A percentile compares a stretch with the other conserved stretches of the same genome.
Evolutionary conservation across 1,284 basidiomycete genomes (phyloP).

Genomic region (Volvariella surrecta): DNA sequence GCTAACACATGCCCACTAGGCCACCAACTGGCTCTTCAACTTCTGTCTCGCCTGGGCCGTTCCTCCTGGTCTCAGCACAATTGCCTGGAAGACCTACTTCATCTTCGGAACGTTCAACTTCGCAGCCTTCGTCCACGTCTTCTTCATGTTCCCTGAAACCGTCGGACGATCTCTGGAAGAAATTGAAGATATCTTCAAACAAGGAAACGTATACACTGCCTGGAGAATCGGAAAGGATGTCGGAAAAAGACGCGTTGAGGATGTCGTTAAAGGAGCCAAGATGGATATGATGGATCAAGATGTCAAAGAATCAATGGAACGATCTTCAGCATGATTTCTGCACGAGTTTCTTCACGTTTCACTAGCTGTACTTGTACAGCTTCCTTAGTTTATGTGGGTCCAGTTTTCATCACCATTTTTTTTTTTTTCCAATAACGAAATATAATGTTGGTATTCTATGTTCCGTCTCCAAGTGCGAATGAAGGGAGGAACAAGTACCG

Average conservation of each 20-base stretch:
- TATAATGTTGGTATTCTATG: too few relatives aligned
- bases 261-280: too few relatives aligned
- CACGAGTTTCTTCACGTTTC: too few relatives aligned
- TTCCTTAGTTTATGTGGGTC: too few relatives aligned
- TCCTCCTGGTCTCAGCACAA: conserved; percentile 42
- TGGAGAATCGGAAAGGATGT: conserved; percentile 58
- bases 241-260: conserved; percentile 49
- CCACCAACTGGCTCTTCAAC: conserved; percentile 69
- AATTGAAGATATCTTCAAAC: conserved; percentile 65
- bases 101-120: conserved; percentile 76
- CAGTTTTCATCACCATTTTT: too few relatives aligned
- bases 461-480: too few relatives aligned
- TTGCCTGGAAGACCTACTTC: conserved; percentile 61
- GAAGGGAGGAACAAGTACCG: too few relatives aligned
- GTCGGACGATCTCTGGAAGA: conserved; percentile 66
- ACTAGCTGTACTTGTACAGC: too few relatives aligned
- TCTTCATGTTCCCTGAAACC: conserved; percentile 73
- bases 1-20: conserved; percentile 25
- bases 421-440: too few relatives aligned
- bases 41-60: conserved; percentile 63
- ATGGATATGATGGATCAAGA: too few relatives aligned
- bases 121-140: conserved; percentile 56
- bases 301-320: too few relatives aligned
- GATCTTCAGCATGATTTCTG: too few relatives aligned
- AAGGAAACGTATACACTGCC: conserved; percentile 64